Base-by-base conservation (phyloP, 257 asterid genomes). In the Solanum rostratum region DNA sequence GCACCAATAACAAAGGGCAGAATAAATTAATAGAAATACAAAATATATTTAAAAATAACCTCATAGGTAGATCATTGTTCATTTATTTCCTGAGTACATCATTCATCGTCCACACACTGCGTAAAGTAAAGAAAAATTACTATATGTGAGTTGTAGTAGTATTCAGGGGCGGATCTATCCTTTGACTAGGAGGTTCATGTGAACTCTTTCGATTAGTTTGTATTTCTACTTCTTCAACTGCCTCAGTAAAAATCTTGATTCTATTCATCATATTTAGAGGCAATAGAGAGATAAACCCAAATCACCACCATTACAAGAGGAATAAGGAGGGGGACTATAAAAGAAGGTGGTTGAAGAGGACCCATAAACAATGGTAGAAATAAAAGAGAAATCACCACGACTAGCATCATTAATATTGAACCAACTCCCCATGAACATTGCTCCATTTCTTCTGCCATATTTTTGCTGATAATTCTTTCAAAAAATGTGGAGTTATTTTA, bases 391-490 rank as follows among this genome's bases (percentile, higher is more conserved):
- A 87, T 29, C 19, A 89, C 87, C 37, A 88, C 59, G 18, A 89
- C 57, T 37, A 93, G 33, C 93, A 93, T 87, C 29, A 85, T 88
- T 85, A 81, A 83, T 85, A 80, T 89, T 7, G 94, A 91, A 1
- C 92, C 93, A 27, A 19, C 33, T 5, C 93, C 94, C 93, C 97
- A 92, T 11, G 93, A 90, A 24, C 88, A 89, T 20, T 84, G 30
- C 27, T 88, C 91, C 27, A 85, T 86, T 81, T 87, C 90, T 81
- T 60, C 45, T 81, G 39, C 19, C 45, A 76, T 49, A n/a, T 16
- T 33, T n/a, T n/a, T n/a, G n/a, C n/a, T n/a, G n/a, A n/a, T n/a
- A n/a, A n/a, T n/a, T n/a, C n/a, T n/a, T n/a, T n/a, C n/a, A n/a
- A n/a, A n/a, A n/a, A n/a, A n/a, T n/a, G n/a, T n/a, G n/a, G n/a